phyloP scores from a whole-genome alignment of 805 yeast genomes.

The Candida alai region DNA sequence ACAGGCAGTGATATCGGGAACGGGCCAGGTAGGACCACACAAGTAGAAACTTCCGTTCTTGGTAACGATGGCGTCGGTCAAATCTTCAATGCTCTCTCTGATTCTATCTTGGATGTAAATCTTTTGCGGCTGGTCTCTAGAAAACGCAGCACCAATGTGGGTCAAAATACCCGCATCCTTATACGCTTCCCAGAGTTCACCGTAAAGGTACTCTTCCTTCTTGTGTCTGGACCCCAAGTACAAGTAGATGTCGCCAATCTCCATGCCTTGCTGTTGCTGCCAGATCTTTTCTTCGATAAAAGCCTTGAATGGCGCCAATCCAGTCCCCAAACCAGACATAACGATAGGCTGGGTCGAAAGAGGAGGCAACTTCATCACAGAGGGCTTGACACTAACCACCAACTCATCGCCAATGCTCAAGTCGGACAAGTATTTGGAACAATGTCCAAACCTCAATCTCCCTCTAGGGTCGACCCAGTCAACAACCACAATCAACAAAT shows the following conservation, averaged over 20 bases:
- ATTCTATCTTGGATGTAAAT: conserved; percentile 93
- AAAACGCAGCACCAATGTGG: conserved; percentile 95
- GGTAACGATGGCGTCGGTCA: conserved; percentile 74
- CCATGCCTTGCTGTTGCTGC: conserved; percentile 85
- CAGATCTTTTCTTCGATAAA: conserved; percentile 92
- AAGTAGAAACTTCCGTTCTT: conserved; percentile 88
- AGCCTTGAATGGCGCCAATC: conserved; percentile 97
- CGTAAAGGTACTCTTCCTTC: conserved; percentile 91
- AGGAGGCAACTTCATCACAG: conserved; percentile 94
- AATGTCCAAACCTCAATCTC: conserved; percentile 86
- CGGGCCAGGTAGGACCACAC: conserved; percentile 99
- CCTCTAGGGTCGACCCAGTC: conserved; percentile 91
- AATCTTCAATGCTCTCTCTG: conserved; percentile 65
- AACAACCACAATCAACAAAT: conserved; percentile 88
- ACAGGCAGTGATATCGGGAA: conserved; percentile 91
- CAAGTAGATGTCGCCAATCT: conserved; percentile 83
- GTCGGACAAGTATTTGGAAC: conserved; percentile 86
- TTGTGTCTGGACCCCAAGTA: conserved; percentile 93
- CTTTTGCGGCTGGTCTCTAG: conserved; percentile 94
- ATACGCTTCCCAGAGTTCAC: conserved; percentile 97
- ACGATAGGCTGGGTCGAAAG: conserved; percentile 83
- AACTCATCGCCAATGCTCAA: conserved; percentile 76
- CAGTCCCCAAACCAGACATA: conserved; percentile 97
- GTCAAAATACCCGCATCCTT: conserved; percentile 88
- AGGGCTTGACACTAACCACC: conserved; percentile 92